A percentile compares a stretch with the other conserved stretches of the same genome.
These are phyloP conservation scores for Colletotrichum somersetense DNA, from an alignment of 2,329 filamentous ascomycete genomes.

Conservation along the genomic window DNA sequence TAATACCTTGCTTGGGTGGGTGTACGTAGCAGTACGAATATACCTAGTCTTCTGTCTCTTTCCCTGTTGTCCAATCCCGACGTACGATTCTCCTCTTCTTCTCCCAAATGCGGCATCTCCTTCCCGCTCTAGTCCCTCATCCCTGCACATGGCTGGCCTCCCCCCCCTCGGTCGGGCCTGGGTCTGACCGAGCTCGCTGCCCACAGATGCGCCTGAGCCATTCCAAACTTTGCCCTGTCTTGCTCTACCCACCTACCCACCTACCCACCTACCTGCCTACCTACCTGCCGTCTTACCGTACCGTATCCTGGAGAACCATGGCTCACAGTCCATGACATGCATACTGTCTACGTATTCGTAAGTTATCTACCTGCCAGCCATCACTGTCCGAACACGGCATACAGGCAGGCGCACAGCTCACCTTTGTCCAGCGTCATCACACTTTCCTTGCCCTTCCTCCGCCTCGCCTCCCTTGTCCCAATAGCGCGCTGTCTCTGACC, in stretches of 20 bases:
- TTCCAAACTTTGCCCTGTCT: conserved; percentile 19
- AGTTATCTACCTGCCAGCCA: neutral
- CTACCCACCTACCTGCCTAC: neutral
- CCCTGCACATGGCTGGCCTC: conserved; percentile 10
- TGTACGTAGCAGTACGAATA: too few species aligned
- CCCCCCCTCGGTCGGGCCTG: conserved; percentile 18
- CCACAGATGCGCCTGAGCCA: conserved; percentile 38
- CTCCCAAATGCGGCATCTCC: conserved; percentile 23
- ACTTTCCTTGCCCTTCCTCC: neutral
- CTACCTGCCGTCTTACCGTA: conserved; percentile 17
- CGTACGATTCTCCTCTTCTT: neutral
- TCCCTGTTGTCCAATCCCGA: conserved; percentile 13
- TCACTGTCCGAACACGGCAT: neutral
- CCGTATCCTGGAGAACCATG: conserved; percentile 2
- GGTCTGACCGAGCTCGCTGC: conserved; percentile 27
- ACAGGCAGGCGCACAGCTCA: conserved; percentile 17
- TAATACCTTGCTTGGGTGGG: too few species aligned
- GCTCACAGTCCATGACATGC: neutral
- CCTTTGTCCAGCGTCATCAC: conserved; percentile 24
- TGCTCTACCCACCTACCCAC: neutral
- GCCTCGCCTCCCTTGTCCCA: conserved; percentile 28
- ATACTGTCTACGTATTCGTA: too few species aligned
- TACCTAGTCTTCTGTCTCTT: neutral
- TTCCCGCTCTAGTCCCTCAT: neutral
- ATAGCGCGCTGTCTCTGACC: conserved; percentile 21